Evolutionary conservation across 1,284 basidiomycete species (phyloP), one percentile per base, ranked within the genome.

Genomic region (Boletus chippewaensis): DNA sequence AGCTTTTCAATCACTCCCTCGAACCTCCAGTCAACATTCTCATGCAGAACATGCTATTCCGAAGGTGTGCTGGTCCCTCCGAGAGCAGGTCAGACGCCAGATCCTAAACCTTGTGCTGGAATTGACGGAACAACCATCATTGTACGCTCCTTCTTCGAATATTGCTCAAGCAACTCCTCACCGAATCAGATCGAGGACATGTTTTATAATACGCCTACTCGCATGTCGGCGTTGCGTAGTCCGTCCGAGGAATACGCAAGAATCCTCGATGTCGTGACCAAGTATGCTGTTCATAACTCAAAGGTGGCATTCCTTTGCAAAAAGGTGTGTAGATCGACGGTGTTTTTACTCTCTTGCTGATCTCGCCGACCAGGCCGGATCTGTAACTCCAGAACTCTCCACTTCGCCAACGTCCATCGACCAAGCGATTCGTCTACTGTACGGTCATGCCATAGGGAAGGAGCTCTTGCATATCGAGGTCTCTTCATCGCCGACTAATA

Each of bases 271-370:
- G 91, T 99, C 5, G 77, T 97, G n/a, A 90, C 90, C 2, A 91
- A 89, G 57, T 99, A 99, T 62, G 92, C 96, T 0, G 78, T 95
- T 10, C 95, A 98, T 65, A 96, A 97, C 63, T 81, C 93, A 0
- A 81, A 80, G 8, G 83, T 94, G 8, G 80, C 94, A 0, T 95
- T 98, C 71, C 76, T 84, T 3, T 95, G 92, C 74, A 95, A 93
- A 68, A 96, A 95, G 79, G 92, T 87, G 31, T 40, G 47, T 26
- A n/a, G 20, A 2, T 22, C 15, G 10, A 36, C 26, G 16, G 8
- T 0, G 0, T 9, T 6, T 28, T 28, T n/a, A 3, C 18, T 40
- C n/a, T 6, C 15, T 36, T 11, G 45, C 26, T 60, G 10, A 50
- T 47, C 6, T 24, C n/a, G 15, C 13, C 8, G 15, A 50, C 3